These are phyloP conservation scores for Dryas octopetala DNA, from an alignment of 306 rosid genomes.

Conservation along the genomic window DNA sequence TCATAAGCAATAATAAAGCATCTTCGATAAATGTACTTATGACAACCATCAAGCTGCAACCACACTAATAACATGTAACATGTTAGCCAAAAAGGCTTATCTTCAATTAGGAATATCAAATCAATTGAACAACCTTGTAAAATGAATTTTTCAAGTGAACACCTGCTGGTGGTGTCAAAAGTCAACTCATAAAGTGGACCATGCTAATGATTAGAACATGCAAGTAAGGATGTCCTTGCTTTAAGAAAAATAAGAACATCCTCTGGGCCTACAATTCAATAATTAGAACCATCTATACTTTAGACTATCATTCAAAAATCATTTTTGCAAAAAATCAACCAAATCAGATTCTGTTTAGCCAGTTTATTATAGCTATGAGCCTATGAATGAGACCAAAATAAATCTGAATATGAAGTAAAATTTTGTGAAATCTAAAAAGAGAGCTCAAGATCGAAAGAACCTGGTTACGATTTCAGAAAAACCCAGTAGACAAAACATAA, in stretches of 20 bases:
- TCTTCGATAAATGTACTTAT: no score
- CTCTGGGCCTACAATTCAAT: no score
- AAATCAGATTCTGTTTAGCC: no score
- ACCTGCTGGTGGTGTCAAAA: background rate
- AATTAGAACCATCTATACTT: background rate
- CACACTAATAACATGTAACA: background rate
- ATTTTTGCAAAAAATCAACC: no score
- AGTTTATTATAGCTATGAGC: background rate
- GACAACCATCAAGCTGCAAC: background rate
- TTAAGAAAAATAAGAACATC: no score
- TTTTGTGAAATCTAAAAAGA: background rate
- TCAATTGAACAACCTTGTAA: background rate
- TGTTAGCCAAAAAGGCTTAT: background rate
- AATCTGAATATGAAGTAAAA: background rate
- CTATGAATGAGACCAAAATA: background rate
- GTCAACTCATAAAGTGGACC: background rate
- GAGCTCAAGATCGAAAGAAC: background rate
- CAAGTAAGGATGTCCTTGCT: no score
- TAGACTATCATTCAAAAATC: no score
- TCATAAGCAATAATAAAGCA: no score
- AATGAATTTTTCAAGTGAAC: background rate
- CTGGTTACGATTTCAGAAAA: background rate
- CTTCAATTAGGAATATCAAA: background rate
- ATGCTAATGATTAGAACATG: background rate
- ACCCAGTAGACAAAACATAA: background rate